Base-by-base conservation (phyloP, 768 basidiomycete species). In the Pleurotus djamor region DNA sequence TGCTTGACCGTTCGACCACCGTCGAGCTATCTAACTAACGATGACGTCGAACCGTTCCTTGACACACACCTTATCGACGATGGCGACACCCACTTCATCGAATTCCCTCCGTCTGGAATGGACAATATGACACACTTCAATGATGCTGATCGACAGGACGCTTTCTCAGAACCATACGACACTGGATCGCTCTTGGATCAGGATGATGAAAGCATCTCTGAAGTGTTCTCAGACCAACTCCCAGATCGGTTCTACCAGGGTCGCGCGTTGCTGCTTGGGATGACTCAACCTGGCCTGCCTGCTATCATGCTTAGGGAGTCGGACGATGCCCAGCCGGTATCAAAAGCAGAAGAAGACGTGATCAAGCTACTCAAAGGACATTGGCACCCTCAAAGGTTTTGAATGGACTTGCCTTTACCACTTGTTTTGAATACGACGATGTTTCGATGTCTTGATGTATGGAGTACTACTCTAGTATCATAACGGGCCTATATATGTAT, bases 381-480 rank as follows among this genome's bases (percentile, higher is more conserved):
- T 66, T 92, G 90, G 90, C 72, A 78, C 28, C 89, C 86, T 0
- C 82, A 86, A 58, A 81, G 74, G 60, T 72, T 83, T 44, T 89
- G 72, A 67, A 28, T 52, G 49, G 16, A 12, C 16, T 33, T 33
- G 38, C 54, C 52, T 58, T 38, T 59, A 55, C 60, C 56, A 54
- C 32, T 17, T 9, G 38, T 34, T 37, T 37, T 33, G 49, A 17
- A 52, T 14, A 28, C 51, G 8, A 36, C 56, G 14, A 37, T 34
- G 17, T 48, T 34, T 37, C 16, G 35, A 16, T 12, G 41, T 16
- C 17, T 57, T 41, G 38, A 32, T 50, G 21, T 28, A 28, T 3
- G 21, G 21, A 28, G 21, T 28, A 28, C 21, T 28, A 28, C 21
- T 28, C 21, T 28, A 28, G 21, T 28, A 28, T 28, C 21, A 28